These are phyloP conservation scores for Fusarium siculi DNA, from an alignment of 2,329 filamentous ascomycete species.

Conservation along the genomic window DNA sequence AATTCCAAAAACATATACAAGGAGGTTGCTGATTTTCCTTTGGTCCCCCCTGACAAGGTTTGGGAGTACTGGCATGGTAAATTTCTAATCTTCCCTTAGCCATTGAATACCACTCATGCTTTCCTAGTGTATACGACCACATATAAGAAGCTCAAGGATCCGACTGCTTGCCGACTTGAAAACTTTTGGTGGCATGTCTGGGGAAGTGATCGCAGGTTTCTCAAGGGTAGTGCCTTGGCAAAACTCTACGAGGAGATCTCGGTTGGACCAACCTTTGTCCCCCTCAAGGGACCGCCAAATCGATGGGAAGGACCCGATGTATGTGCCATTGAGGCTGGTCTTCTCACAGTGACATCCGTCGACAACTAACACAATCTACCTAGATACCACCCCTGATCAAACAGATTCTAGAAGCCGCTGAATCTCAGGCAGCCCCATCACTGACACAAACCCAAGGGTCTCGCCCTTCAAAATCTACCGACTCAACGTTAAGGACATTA, in stretches of 20 bases:
- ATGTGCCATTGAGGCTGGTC: conserved; percentile 32
- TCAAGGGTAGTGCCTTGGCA: conserved; percentile 65
- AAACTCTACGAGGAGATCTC: conserved; percentile 68
- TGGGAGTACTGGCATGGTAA: conserved; percentile 68
- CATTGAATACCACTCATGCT: conserved; percentile 17
- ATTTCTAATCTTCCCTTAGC: conserved; percentile 7
- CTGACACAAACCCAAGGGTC: conserved; percentile 26
- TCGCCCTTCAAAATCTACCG: conserved; percentile 34
- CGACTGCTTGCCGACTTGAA: conserved; percentile 70
- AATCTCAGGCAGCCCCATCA: conserved; percentile 25
- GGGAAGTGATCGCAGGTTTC: conserved; percentile 65
- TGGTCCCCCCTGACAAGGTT: conserved; percentile 64
- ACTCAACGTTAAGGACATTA: conserved; percentile 37
- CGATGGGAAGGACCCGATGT: conserved; percentile 64
- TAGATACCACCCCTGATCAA: conserved; percentile 46
- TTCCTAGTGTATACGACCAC: conserved; percentile 68
- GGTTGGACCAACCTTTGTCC: conserved; percentile 66
- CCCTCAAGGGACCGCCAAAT: conserved; percentile 63
- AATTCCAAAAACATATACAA: conserved; percentile 64
- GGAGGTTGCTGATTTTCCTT: conserved; percentile 63
- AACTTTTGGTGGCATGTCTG: conserved; percentile 76
- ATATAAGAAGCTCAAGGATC: conserved; percentile 67
- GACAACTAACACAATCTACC: conserved; percentile 22
- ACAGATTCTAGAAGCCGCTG: conserved; percentile 43
- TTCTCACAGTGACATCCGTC: background rate